A percentile compares a stretch with the other conserved stretches of the same genome.
phyloP scores from a whole-genome alignment of 2,329 filamentous ascomycete species.

The Pseudopyricularia cyperi region DNA sequence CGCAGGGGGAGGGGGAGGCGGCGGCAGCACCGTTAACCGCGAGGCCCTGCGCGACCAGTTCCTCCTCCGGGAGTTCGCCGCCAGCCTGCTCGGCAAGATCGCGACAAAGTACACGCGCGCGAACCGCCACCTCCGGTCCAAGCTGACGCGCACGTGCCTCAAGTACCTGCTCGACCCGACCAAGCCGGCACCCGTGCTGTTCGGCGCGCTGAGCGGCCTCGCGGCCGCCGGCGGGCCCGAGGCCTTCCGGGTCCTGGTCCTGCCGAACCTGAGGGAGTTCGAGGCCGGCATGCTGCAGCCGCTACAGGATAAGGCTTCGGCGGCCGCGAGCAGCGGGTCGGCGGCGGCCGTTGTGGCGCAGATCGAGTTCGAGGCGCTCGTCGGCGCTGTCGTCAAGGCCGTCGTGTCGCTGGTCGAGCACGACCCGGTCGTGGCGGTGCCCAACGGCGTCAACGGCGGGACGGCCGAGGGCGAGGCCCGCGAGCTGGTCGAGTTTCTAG shows the following conservation, averaged over 20 bases:
- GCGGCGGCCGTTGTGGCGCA: not conserved
- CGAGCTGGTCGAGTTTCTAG: conserved; percentile 40
- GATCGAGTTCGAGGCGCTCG: conserved; percentile 40
- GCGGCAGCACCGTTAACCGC: conserved; percentile 35
- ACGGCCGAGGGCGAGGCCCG: conserved; percentile 22
- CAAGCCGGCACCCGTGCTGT: conserved; percentile 73
- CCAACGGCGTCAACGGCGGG: conserved; percentile 27
- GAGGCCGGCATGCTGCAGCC: conserved; percentile 40
- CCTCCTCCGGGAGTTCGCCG: conserved; percentile 70
- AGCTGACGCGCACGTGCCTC: conserved; percentile 83
- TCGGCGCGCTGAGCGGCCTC: conserved; percentile 74
- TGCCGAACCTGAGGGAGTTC: conserved; percentile 42
- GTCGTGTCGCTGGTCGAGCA: conserved; percentile 28
- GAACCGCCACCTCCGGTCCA: conserved; percentile 71
- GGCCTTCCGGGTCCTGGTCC: conserved; percentile 40
- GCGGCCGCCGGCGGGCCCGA: conserved; percentile 59
- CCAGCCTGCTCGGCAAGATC: conserved; percentile 67
- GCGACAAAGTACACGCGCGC: conserved; percentile 68
- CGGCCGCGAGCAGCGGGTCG: not conserved
- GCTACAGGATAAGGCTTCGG: conserved; percentile 34
- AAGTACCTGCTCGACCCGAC: conserved; percentile 84
- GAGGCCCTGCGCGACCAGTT: conserved; percentile 50
- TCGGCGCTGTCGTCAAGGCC: conserved; percentile 42
- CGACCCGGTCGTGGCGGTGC: conserved; percentile 12
- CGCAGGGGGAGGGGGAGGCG: conserved; percentile 22